Base-by-base conservation (phyloP, 2,329 filamentous ascomycete genomes). In the Parastagonospora nodorum region DNA sequence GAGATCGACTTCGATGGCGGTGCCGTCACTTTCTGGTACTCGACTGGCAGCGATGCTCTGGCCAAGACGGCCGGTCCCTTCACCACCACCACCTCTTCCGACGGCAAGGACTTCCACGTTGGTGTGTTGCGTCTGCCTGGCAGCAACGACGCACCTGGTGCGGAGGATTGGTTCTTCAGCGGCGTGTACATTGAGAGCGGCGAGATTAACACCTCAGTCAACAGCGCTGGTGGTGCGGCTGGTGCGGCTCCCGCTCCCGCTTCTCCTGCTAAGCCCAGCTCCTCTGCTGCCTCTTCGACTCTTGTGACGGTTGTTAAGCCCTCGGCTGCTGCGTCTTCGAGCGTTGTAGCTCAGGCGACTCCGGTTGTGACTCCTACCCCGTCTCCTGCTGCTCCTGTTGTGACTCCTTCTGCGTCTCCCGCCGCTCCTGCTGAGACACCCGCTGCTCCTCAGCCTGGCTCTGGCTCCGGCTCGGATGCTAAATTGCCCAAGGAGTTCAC, bases 81-180 rank as follows among this genome's bases (percentile, higher is more conserved):
- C 41, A 77, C 78, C 8, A 84, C 80, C 0, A 82, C 79, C 45
- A 83, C 86, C 2, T 83, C 78, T 14, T 87, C 83, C 45, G 87
- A 90, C 68, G 87, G 86, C 42, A 80, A 79, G 2, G 88, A 90
- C 67, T 90, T 85, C 85, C 88, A 91, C 72, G 71, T 91, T 38
- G 88, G 88, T 52, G 83, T 88, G 29, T 77, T 90, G 45, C 83
- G 88, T 58, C 77, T 90, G 44, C 83, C 86, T 10, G 78, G 82
- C 15, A 82, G 83, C 4, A 80, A 81, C 44, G 69, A 78, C 30
- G 80, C 83, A 47, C 64, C 65, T 8, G 75, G 69, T 41, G 70
- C 72, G 5, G 87, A 89, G 77, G 87, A 90, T 67, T 86, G 87
- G 77, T 89, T 84, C 72, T 90, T 88, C 75, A 87, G 84, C 12